phyloP scores from a whole-genome alignment of 2,329 filamentous ascomycete genomes.

The Elsinoe batatas region DNA sequence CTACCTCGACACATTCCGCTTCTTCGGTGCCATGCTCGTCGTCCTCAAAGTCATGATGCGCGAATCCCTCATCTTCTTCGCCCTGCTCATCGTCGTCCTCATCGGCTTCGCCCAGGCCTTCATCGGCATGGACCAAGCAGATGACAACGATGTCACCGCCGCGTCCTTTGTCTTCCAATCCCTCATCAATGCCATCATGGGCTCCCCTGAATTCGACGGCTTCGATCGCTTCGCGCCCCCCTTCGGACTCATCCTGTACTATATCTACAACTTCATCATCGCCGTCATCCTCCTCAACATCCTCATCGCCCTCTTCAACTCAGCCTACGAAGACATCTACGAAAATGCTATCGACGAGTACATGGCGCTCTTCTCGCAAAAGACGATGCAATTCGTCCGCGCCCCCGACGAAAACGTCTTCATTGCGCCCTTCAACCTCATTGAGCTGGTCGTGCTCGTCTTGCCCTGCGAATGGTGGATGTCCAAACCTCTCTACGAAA shows the following conservation, averaged over 20 bases:
- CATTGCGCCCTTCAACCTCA: conserved; percentile 87
- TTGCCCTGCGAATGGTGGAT: conserved; percentile 95
- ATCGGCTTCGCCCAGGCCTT: conserved; percentile 88
- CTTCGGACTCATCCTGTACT: conserved; percentile 91
- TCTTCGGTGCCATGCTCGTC: conserved; percentile 97
- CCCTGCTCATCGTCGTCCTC: conserved; percentile 72
- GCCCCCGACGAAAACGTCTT: conserved; percentile 98
- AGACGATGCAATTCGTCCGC: conserved; percentile 93
- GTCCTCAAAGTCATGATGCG: conserved; percentile 67
- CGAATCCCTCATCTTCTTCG: conserved; percentile 87
- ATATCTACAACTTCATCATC: conserved; percentile 93
- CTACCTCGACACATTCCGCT: conserved; percentile 85
- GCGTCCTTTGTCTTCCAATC: conserved; percentile 64
- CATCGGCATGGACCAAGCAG: conserved; percentile 76
- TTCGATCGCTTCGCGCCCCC: conserved; percentile 88
- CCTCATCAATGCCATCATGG: conserved; percentile 86
- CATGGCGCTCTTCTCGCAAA: conserved; percentile 82
- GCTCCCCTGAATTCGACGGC: conserved; percentile 76
- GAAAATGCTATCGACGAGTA: conserved; percentile 91
- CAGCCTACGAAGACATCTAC: conserved; percentile 89
- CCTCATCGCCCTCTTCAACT: conserved; percentile 94
- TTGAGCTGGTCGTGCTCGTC: conserved; percentile 73
- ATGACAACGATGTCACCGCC: conserved; percentile 57
- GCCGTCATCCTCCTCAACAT: conserved; percentile 94
- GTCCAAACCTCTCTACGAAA: conserved; percentile 59